phyloP scores from a whole-genome alignment of 129 eudicot species.

The Mikania micrantha region DNA sequence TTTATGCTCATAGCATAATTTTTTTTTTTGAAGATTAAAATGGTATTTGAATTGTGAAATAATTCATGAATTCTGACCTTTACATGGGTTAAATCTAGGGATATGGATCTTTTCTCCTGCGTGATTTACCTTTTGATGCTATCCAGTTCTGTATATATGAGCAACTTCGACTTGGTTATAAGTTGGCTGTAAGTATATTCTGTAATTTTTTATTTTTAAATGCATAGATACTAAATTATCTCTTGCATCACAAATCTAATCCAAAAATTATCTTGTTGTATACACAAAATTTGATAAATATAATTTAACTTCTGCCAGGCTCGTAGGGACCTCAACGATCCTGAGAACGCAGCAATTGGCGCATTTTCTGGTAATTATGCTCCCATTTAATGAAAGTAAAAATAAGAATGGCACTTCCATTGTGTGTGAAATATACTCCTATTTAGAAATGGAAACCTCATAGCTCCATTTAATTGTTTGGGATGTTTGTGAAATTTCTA shows the following conservation, averaged over 20 bases:
- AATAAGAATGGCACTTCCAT: not conserved
- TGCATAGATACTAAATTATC: not conserved
- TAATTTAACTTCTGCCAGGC: conserved; percentile 44
- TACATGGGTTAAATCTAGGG: conserved; percentile 43
- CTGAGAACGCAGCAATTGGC: conserved; percentile 92
- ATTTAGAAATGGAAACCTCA: not conserved
- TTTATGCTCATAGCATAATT: not conserved
- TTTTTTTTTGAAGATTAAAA: not conserved
- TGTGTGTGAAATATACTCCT: not conserved
- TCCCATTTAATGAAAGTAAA: not conserved
- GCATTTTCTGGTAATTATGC: conserved; percentile 84
- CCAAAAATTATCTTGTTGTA: not conserved
- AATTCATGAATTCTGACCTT: not conserved
- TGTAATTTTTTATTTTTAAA: not conserved
- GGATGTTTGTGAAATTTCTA: not conserved
- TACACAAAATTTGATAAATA: conserved; percentile 14
- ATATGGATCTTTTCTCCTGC: conserved; percentile 86
- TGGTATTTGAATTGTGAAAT: not conserved
- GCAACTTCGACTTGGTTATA: conserved; percentile 90
- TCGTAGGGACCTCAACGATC: conserved; percentile 81
- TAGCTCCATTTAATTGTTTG: too few species aligned
- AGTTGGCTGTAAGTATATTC: conserved; percentile 61
- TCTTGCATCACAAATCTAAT: not conserved
- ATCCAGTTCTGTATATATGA: conserved; percentile 96
- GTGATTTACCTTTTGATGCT: conserved; percentile 98